Conservation (phyloP, 768 basidiomycete genomes). For the Termitomyces sp. region DNA sequence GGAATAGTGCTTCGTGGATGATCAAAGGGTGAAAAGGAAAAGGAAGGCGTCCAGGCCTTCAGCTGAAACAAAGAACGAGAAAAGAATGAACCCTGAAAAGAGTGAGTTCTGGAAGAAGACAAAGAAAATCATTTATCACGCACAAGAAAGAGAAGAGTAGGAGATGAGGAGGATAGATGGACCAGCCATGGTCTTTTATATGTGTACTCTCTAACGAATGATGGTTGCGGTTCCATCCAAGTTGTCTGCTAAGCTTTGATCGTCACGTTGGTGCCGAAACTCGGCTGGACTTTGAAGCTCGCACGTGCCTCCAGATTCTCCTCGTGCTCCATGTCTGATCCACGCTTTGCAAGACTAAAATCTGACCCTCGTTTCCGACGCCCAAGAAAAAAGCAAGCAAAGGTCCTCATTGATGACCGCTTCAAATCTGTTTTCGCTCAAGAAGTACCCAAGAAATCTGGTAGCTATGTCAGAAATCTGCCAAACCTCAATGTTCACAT, state of each 20-base stretch:
- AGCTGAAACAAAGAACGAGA: slow-evolving; percentile 12
- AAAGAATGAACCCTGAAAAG: not conserved
- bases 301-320: slow-evolving; percentile 10
- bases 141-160: slow-evolving; percentile 10
- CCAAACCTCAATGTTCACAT: slow-evolving; percentile 1
- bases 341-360: slow-evolving; percentile 82
- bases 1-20: slow-evolving; percentile 4
- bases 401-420: slow-evolving; percentile 87
- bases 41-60: slow-evolving; percentile 16
- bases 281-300: not conserved
- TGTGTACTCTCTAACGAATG: slow-evolving; percentile 2
- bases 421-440: slow-evolving; percentile 75
- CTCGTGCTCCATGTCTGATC: slow-evolving; percentile 54
- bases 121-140: not conserved
- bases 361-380: slow-evolving; percentile 92
- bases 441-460: slow-evolving; percentile 28
- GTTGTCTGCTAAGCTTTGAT: not conserved
- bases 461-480: not conserved
- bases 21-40: slow-evolving; percentile 8
- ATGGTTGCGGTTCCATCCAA: slow-evolving; percentile 9
- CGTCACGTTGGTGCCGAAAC: not conserved
- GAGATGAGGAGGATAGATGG: slow-evolving; percentile 1
- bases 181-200: slow-evolving; percentile 1
- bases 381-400: slow-evolving; percentile 72
- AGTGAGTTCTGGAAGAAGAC: no score